A percentile compares a stretch with the other conserved stretches of the same genome.
Evolutionary conservation across 768 basidiomycete genomes (phyloP).

Genomic region (Tricholomella constricta): DNA sequence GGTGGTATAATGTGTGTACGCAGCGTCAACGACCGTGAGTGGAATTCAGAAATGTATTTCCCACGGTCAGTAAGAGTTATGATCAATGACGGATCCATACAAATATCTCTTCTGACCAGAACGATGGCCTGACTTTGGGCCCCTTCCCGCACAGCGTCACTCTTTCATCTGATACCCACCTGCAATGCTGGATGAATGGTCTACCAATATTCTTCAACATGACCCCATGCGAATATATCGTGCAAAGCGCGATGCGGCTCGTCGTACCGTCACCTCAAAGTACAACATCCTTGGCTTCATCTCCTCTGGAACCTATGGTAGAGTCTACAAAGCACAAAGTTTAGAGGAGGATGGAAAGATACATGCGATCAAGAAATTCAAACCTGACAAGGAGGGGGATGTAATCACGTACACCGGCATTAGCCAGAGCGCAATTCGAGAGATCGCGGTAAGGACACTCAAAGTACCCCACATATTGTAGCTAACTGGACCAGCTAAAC

Average conservation of each 20-base stretch:
- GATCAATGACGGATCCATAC: background rate
- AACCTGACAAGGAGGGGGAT: conserved; percentile 99
- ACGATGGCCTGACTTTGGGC: conserved; percentile 8
- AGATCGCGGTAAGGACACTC: conserved; percentile 77
- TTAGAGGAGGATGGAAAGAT: conserved; percentile 67
- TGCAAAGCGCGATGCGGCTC: conserved; percentile 69
- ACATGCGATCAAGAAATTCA: conserved; percentile 99
- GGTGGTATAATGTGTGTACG: conserved; percentile 2
- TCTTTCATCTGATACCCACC: background rate
- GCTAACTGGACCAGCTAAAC: conserved; percentile 63
- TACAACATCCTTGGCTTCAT: conserved; percentile 96
- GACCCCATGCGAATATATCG: conserved; percentile 91
- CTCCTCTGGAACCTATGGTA: conserved; percentile 95
- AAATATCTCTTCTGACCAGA: background rate
- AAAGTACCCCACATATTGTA: no score
- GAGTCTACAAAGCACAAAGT: conserved; percentile 96
- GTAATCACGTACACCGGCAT: conserved; percentile 95
- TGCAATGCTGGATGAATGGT: conserved; percentile 35
- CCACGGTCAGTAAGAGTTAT: conserved; percentile 11
- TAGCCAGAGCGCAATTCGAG: conserved; percentile 95
- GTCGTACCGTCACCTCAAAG: conserved; percentile 71
- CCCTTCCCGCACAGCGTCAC: background rate
- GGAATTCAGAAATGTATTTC: background rate
- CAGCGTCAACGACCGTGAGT: conserved; percentile 4
- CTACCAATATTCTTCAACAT: conserved; percentile 47